Evolutionary conservation across 495 filamentous ascomycete species (phyloP).

Genomic region (Penicillium angulare): DNA sequence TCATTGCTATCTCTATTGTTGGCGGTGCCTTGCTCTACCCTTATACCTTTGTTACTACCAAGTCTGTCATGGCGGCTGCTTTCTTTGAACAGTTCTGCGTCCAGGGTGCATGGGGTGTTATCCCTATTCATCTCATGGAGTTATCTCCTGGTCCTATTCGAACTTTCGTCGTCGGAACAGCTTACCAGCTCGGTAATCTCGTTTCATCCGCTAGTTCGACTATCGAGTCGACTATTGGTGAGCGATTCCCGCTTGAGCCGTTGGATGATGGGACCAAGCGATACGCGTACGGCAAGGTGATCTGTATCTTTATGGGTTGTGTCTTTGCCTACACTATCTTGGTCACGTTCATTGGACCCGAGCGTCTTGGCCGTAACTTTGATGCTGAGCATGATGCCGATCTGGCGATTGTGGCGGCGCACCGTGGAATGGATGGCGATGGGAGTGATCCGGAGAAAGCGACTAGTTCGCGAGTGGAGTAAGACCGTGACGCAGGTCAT

Average conservation of each 20-base stretch:
- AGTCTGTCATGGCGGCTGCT: constrained; percentile 71
- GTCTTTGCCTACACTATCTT: constrained; percentile 83
- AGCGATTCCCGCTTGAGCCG: constrained; percentile 71
- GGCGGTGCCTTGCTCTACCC: constrained; percentile 81
- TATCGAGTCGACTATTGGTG: constrained; percentile 80
- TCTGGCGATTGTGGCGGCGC: constrained; percentile 46
- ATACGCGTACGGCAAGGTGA: constrained; percentile 86
- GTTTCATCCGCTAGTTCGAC: constrained; percentile 77
- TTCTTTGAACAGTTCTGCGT: constrained; percentile 93
- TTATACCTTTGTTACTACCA: constrained; percentile 66
- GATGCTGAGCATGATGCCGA: constrained; percentile 66
- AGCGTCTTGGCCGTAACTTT: constrained; percentile 65
- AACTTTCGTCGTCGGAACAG: constrained; percentile 79
- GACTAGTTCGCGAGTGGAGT: constrained; percentile 2
- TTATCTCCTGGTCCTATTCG: constrained; percentile 77
- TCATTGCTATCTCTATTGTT: constrained; percentile 72
- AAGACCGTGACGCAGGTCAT: too few species aligned
- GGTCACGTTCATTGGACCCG: constrained; percentile 73
- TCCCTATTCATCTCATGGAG: constrained; percentile 87
- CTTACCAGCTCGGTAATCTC: constrained; percentile 84
- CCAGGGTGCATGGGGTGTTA: constrained; percentile 81
- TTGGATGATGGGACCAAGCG: constrained; percentile 44
- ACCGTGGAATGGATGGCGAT: constrained; percentile 1
- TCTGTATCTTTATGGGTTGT: constrained; percentile 90
- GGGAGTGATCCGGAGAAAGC: constrained; percentile 20